Percentiles rank a stretch among this genome's conserved stretches.
phyloP scores from a whole-genome alignment of 257 asterid species.

The Salvia splendens region DNA sequence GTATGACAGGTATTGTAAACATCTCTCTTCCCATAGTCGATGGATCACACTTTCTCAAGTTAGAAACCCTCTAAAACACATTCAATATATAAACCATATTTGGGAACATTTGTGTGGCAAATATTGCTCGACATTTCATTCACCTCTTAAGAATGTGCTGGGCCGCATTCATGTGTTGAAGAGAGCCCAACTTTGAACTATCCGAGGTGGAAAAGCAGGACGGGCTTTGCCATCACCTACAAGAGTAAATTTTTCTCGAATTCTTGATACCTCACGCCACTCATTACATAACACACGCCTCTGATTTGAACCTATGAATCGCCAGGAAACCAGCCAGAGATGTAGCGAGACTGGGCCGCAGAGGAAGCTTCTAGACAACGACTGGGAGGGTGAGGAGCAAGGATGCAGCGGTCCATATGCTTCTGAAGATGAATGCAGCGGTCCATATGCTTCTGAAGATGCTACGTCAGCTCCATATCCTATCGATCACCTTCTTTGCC shows the following conservation, averaged over 20 bases:
- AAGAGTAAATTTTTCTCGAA: slow-evolving; percentile 48
- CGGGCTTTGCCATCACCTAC: slow-evolving; percentile 70
- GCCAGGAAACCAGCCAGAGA: slow-evolving; percentile 66
- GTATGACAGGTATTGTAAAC: no score
- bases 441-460: slow-evolving; percentile 67
- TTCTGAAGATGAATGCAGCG: slow-evolving; percentile 75
- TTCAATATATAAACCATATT: no score
- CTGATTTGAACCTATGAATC: not conserved
- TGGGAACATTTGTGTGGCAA: no score
- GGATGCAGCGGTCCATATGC: slow-evolving; percentile 48
- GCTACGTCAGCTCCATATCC: slow-evolving; percentile 44
- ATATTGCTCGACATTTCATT: no score
- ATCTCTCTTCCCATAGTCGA: no score
- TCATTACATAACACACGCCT: not conserved
- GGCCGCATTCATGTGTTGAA: no score
- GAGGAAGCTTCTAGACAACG: slow-evolving; percentile 44
- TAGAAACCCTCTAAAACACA: no score
- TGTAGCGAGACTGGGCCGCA: slow-evolving; percentile 44
- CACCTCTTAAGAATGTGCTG: no score
- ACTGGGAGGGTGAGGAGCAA: slow-evolving; percentile 58
- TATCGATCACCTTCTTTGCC: not conserved
- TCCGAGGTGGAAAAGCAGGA: no score
- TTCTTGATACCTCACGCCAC: slow-evolving; percentile 5
- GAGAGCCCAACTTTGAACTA: no score
- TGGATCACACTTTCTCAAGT: no score